Evolutionary conservation across 2,329 filamentous ascomycete genomes (phyloP), one percentile per base, ranked within the genome.

Genomic region (Claviceps citrina): DNA sequence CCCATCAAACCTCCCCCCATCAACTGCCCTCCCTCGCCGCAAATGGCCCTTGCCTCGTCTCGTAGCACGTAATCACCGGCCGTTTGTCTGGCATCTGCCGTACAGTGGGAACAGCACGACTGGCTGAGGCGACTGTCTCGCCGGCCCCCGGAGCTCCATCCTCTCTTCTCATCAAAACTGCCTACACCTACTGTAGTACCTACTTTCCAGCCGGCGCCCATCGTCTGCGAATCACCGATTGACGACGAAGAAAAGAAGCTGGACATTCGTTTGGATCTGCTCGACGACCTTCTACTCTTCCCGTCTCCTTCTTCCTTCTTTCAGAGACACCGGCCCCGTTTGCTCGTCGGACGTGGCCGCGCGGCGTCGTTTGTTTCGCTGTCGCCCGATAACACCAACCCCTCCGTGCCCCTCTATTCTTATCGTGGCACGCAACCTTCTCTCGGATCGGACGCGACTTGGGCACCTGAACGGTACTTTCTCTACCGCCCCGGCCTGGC

Each of bases 331-430:
- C 25, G 12, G n/a, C 30, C 28, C 26, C n/a, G 12, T 31, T 34
- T 19, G 32, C 22, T 35, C 18, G n/a, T 31, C 13, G 4, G 20
- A 26, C 41, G 31, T 40, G 30, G 28, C 33, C 30, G 33, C 18
- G 41, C 41, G 30, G 38, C 38, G 38, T 36, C 20, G 9, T 30
- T 30, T 15, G 28, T 32, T 26, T 36, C 13, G 9, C 37, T 26
- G n/a, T n/a, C n/a, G n/a, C n/a, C 34, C 27, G 42, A 40, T 41
- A 35, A 35, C 33, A 43, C 18, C 42, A 31, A 27, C 42, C 42
- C 42, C 42, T 43, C 42, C 20, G 38, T 40, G 33, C 42, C 38
- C 42, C 42, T 43, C 42, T 33, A 31, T 41, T 41, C 42, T 32
- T 32, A 27, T 36, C 34, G 34, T 20, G 15, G 24, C 16, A 28